Percentiles rank a stretch among this genome's conserved stretches.
phyloP scores from a whole-genome alignment of 169 alveolate species.

The Perkinsus olseni region DNA sequence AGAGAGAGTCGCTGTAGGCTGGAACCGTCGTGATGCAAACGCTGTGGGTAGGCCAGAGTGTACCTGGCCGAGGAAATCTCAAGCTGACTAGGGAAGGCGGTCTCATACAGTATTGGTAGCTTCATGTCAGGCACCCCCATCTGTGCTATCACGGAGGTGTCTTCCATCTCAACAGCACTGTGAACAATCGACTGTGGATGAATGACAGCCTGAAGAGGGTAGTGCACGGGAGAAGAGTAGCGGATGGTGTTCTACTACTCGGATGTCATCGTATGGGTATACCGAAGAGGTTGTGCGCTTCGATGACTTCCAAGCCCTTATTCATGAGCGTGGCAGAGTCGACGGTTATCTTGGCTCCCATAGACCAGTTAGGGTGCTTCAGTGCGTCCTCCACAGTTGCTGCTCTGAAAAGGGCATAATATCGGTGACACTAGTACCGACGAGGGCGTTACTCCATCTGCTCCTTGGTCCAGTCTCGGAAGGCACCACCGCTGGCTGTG shows the following conservation, averaged over 20 bases:
- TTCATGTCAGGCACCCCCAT: constrained; percentile 68
- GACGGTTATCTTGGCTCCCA: constrained; percentile 71
- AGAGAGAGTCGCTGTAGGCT: constrained; percentile 7
- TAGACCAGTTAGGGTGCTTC: constrained; percentile 67
- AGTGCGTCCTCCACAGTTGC: constrained; percentile 20
- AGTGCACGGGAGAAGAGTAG: background rate
- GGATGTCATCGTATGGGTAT: constrained; percentile 47
- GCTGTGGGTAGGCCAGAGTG: constrained; percentile 54
- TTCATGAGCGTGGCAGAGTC: constrained; percentile 78
- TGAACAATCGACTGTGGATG: constrained; percentile 70
- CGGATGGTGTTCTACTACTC: background rate
- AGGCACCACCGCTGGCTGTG: constrained; percentile 35
- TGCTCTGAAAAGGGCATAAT: background rate
- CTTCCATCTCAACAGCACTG: constrained; percentile 61
- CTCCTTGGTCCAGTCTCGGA: constrained; percentile 17
- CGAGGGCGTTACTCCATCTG: constrained; percentile 1
- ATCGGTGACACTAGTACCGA: background rate
- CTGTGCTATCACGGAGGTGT: constrained; percentile 62
- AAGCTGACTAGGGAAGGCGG: background rate
- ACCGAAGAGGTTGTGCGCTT: constrained; percentile 66
- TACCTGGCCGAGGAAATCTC: constrained; percentile 13
- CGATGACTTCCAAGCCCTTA: constrained; percentile 67
- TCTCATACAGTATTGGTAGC: constrained; percentile 45
- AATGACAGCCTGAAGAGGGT: constrained; percentile 23
- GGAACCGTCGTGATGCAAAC: constrained; percentile 7